A percentile compares a stretch with the other conserved stretches of the same genome.
Evolutionary conservation across 345 rosid species (phyloP).

Genomic region (Nasturtium officinale): DNA sequence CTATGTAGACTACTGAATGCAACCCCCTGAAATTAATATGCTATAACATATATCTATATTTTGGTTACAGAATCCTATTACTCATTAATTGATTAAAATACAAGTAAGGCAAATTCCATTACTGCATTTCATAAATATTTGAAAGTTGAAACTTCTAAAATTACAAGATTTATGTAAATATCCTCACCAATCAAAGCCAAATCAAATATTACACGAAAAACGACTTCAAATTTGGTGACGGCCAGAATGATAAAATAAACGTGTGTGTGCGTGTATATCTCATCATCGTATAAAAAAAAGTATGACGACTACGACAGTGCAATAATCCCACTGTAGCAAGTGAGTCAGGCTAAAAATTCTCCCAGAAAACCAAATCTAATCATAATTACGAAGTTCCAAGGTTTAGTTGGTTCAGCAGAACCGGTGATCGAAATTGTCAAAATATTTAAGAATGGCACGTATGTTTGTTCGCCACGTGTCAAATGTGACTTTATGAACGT

Average conservation of each 20-base stretch:
- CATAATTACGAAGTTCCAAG: neutral
- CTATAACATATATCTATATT: neutral
- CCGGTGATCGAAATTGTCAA: neutral
- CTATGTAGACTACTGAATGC: neutral
- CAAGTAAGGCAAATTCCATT: neutral
- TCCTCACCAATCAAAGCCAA: neutral
- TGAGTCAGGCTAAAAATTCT: neutral
- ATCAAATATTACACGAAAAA: constrained; percentile 17
- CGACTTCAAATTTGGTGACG: neutral
- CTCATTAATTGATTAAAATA: constrained; percentile 12
- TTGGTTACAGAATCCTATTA: neutral
- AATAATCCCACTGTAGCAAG: too few species aligned
- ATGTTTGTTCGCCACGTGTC: constrained; percentile 30
- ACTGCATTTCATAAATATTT: neutral
- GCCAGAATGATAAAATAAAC: neutral
- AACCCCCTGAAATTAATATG: neutral
- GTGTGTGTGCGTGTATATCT: neutral
- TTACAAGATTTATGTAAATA: constrained; percentile 14
- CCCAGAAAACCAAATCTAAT: neutral
- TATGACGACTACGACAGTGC: neutral
- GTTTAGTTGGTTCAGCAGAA: constrained; percentile 12
- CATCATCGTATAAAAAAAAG: neutral
- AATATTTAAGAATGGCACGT: neutral
- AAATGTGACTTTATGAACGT: constrained; percentile 46
- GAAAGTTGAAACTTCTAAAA: neutral